These are phyloP conservation scores for Coemansia asiatica DNA, from an alignment of 192 early-diverging fungal species.

Conservation along the genomic window DNA sequence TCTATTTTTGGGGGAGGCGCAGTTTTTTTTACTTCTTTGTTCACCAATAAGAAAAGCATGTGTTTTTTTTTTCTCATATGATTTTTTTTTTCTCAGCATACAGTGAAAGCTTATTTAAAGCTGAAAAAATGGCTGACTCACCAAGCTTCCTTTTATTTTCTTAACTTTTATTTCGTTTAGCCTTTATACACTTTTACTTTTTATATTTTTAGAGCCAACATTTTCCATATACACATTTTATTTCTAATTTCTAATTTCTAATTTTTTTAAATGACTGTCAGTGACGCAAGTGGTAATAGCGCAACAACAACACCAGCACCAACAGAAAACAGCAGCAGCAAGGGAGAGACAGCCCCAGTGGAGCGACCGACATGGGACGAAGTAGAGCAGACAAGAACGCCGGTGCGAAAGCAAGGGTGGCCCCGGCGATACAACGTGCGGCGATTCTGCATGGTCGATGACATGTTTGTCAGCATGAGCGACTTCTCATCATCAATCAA, in stretches of 20 bases:
- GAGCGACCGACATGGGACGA: slow-evolving; percentile 19
- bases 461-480: not conserved
- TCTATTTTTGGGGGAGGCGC: not conserved
- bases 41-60: no score
- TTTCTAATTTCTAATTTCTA: not conserved
- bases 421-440: not conserved
- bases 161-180: no score
- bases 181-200: no score
- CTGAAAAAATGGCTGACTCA: no score
- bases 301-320: not conserved
- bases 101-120: no score
- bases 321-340: not conserved
- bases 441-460: slow-evolving; percentile 5
- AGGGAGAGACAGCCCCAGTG: not conserved
- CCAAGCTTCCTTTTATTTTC: no score
- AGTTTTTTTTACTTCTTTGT: not conserved
- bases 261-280: not conserved
- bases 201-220: not conserved
- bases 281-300: not conserved
- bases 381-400: slow-evolving; percentile 18
- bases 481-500: not conserved
- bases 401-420: not conserved
- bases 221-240: not conserved
- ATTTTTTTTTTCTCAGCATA: no score
- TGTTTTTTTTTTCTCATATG: no score